A percentile compares a stretch with the other conserved stretches of the same genome.
These are phyloP conservation scores for Rutidosis leptorrhynchoides DNA, from an alignment of 129 eudicot genomes.

Conservation along the genomic window DNA sequence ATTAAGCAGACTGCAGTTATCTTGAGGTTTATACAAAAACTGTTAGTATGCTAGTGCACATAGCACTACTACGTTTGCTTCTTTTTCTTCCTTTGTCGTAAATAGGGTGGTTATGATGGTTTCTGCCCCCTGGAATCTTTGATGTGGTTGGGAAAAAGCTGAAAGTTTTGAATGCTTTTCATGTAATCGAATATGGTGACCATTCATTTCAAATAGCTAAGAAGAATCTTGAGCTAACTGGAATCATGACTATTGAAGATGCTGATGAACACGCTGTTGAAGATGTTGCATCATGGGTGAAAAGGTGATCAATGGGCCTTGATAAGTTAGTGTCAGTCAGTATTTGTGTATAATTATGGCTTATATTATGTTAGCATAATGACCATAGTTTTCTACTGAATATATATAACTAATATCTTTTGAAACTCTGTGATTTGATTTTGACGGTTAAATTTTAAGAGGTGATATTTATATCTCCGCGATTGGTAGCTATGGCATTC, in stretches of 20 bases:
- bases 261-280: constrained; percentile 58
- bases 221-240: constrained; percentile 57
- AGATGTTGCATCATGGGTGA: constrained; percentile 46
- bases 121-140: constrained; percentile 64
- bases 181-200: constrained; percentile 82
- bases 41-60: neutral
- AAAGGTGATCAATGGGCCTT: constrained; percentile 18
- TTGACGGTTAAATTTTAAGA: neutral
- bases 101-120: constrained; percentile 76
- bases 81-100: constrained; percentile 11
- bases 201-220: constrained; percentile 84
- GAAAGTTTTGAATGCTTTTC: constrained; percentile 40
- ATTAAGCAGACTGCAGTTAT: neutral
- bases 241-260: constrained; percentile 56
- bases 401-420: neutral
- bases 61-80: neutral
- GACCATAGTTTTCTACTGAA: constrained; percentile 13
- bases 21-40: neutral
- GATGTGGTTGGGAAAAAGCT: constrained; percentile 55
- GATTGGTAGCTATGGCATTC: neutral
- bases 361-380: neutral
- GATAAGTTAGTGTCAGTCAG: constrained; percentile 21
- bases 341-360: constrained; percentile 22
- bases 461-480: neutral
- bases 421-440: constrained; percentile 2